Evolutionary conservation across 805 yeast genomes (phyloP).

Genomic region (Millerago galiae): DNA sequence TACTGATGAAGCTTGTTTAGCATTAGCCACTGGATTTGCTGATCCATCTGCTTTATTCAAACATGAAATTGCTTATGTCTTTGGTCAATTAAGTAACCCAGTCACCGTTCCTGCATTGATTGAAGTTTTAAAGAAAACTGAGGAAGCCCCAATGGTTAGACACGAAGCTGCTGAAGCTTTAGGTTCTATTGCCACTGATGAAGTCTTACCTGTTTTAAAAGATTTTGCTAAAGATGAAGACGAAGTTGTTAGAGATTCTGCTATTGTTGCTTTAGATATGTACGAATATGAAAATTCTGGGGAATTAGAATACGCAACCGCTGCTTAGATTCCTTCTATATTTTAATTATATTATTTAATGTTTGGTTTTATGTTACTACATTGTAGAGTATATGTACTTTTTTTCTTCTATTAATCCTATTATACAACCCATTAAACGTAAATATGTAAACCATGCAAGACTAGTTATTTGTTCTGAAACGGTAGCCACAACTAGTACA

Average conservation of each 20-base stretch:
- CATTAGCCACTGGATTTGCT: slow-evolving; percentile 82
- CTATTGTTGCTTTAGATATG: slow-evolving; percentile 97
- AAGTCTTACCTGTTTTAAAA: slow-evolving; percentile 82
- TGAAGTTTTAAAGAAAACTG: slow-evolving; percentile 66
- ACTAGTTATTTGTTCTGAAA: slow-evolving; percentile 88
- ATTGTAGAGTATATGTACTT: not conserved
- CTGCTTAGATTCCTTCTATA: slow-evolving; percentile 11
- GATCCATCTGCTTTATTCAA: slow-evolving; percentile 92
- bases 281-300: slow-evolving; percentile 87
- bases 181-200: slow-evolving; percentile 95
- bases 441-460: not conserved
- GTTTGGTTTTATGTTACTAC: not conserved
- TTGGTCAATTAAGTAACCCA: slow-evolving; percentile 95
- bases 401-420: slow-evolving; percentile 1
- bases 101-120: slow-evolving; percentile 83
- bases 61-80: slow-evolving; percentile 97
- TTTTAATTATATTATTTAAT: slow-evolving; percentile 2
- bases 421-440: slow-evolving; percentile 1
- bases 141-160: slow-evolving; percentile 97
- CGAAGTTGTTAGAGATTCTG: slow-evolving; percentile 91
- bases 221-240: slow-evolving; percentile 75
- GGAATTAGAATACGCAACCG: slow-evolving; percentile 64
- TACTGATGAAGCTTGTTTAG: slow-evolving; percentile 85
- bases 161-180: slow-evolving; percentile 99
- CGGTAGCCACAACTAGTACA: slow-evolving; percentile 90